phyloP scores from a whole-genome alignment of 768 basidiomycete genomes.

The Mycena epipterygia region DNA sequence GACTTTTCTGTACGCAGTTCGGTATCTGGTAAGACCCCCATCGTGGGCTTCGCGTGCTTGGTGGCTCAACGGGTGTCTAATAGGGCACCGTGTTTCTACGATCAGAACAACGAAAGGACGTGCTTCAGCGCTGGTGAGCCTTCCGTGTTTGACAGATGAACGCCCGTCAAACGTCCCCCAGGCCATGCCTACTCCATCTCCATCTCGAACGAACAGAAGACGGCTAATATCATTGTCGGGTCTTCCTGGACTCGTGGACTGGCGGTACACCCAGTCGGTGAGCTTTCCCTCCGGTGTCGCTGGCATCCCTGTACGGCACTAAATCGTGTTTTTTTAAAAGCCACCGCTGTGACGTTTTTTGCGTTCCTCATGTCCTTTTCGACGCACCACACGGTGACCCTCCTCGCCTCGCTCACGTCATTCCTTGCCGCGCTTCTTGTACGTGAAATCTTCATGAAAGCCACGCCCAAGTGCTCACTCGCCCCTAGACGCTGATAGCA shows the following conservation, averaged over 20 bases:
- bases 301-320: not conserved
- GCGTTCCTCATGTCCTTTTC: conserved; percentile 76
- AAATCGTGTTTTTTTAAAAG: conserved; percentile 44
- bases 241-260: conserved; percentile 81
- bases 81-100: conserved; percentile 76
- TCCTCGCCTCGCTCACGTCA: conserved; percentile 75
- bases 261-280: conserved; percentile 82
- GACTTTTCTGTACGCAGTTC: conserved; percentile 57
- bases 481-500: conserved; percentile 67
- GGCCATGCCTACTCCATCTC: conserved; percentile 70
- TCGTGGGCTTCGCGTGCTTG: conserved; percentile 10
- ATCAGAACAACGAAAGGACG: conserved; percentile 55
- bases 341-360: conserved; percentile 69
- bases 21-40: conserved; percentile 76
- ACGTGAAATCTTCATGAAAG: not conserved
- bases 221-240: conserved; percentile 57
- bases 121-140: conserved; percentile 64
- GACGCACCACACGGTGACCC: conserved; percentile 66
- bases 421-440: conserved; percentile 76
- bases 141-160: not conserved
- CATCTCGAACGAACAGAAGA: conserved; percentile 53
- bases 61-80: not conserved
- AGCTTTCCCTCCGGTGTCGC: conserved; percentile 40
- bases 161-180: conserved; percentile 34
- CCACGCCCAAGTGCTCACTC: not conserved